Evolutionary conservation across 108 stramenopile genomes (phyloP).

Genomic region (Fragilaria radians): DNA sequence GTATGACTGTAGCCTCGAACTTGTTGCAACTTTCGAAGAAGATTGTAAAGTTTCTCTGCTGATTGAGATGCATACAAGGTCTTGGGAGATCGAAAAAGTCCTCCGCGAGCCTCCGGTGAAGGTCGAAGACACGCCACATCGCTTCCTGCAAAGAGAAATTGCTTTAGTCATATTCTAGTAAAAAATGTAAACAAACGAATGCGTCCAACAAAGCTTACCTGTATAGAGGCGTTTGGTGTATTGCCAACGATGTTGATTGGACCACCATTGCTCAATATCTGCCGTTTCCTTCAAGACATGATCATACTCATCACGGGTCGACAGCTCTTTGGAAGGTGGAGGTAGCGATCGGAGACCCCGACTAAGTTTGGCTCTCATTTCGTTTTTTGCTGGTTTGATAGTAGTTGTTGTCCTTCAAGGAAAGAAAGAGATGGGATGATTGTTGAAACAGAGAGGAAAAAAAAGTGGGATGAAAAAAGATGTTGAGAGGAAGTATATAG

Average conservation of each 20-base stretch:
- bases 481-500: no score
- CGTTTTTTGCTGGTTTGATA: no score
- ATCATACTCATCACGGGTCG: conserved; percentile 19
- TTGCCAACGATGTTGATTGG: conserved; percentile 43
- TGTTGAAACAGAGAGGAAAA: no score
- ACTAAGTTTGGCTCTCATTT: conserved; percentile 18
- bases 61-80: conserved; percentile 48
- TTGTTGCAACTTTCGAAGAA: conserved; percentile 53
- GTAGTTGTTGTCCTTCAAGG: no score
- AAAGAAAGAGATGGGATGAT: no score
- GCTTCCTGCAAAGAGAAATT: conserved; percentile 29
- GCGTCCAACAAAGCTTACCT: conserved; percentile 21
- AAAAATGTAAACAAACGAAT: not conserved
- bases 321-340: not conserved
- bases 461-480: no score
- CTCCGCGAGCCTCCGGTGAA: conserved; percentile 43
- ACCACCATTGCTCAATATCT: conserved; percentile 74
- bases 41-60: conserved; percentile 58
- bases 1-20: conserved; percentile 87
- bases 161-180: not conserved
- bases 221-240: conserved; percentile 61
- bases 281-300: conserved; percentile 47
- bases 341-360: conserved; percentile 31
- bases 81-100: conserved; percentile 31
- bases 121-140: conserved; percentile 82